phyloP scores from a whole-genome alignment of 176 grass and related monocot species.

The Cymbopogon citratus region DNA sequence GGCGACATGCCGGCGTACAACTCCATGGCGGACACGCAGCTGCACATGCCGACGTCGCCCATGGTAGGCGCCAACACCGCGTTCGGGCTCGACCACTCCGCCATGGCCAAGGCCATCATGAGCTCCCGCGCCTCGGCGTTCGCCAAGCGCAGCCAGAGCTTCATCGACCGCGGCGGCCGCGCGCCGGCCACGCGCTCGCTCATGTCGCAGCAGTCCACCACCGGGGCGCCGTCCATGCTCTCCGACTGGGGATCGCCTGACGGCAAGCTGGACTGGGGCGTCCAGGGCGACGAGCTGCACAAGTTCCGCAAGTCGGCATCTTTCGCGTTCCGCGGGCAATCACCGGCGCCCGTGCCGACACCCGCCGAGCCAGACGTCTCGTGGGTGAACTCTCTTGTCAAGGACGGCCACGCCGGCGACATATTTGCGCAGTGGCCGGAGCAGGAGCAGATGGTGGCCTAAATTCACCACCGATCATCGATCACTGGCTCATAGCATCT shows the following conservation, averaged over 20 bases:
- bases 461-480: slow-evolving; percentile 1
- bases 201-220: slow-evolving; percentile 47
- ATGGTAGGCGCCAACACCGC: slow-evolving; percentile 41
- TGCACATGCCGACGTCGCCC: slow-evolving; percentile 59
- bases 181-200: slow-evolving; percentile 31
- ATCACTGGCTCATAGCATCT: slow-evolving; percentile 33
- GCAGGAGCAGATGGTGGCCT: slow-evolving; percentile 82
- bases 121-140: slow-evolving; percentile 75
- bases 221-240: slow-evolving; percentile 39
- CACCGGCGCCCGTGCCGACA: neutral
- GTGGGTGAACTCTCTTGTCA: slow-evolving; percentile 75
- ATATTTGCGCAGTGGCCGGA: slow-evolving; percentile 72
- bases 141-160: slow-evolving; percentile 95
- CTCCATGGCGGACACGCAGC: slow-evolving; percentile 42
- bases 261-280: slow-evolving; percentile 87
- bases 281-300: slow-evolving; percentile 93
- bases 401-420: slow-evolving; percentile 65
- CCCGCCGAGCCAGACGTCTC: slow-evolving; percentile 47
- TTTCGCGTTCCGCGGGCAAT: slow-evolving; percentile 58
- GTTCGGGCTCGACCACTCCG: slow-evolving; percentile 61
- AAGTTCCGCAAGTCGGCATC: slow-evolving; percentile 91
- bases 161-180: slow-evolving; percentile 63
- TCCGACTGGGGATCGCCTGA: slow-evolving; percentile 82
- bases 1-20: slow-evolving; percentile 43
- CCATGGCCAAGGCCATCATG: slow-evolving; percentile 82